Base-by-base conservation (phyloP, 208 protist species). In the Leptomonas seymouri region DNA sequence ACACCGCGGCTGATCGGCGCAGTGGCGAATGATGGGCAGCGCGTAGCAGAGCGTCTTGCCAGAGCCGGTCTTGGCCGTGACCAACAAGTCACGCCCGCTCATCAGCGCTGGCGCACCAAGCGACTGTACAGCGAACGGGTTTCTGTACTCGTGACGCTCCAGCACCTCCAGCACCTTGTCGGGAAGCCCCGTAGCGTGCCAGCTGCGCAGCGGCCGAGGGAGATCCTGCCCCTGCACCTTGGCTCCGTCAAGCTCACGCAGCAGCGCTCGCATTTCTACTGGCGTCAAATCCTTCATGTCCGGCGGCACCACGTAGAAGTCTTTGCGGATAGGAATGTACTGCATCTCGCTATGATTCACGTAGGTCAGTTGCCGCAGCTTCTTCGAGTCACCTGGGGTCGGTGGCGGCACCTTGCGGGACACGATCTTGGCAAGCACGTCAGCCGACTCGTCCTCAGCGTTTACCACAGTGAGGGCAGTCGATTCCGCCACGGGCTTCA, bases 31-130 rank as follows among this genome's bases (percentile, higher is more conserved):
- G 1, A 98, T 71, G 5, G 97, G 96, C 45, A 99, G 69, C 9
- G 93, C 64, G 82, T 98, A 99, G 14, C 88, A 78, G 18, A 98
- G 70, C 51, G 97, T 99, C 63, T 99, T 99, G 46, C 97, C 97
- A 0, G 87, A 96, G 11, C 97, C 97, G n/a, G 97, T 99, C 67
- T 94, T 90, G 8, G 97, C 95, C 16, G 90, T 90, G 18, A 94
- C 70, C 15, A 98, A 78, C 14, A 98, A 60, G 70, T 98, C 93
- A 5, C 94, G 83, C 3, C 96, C 96, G 21, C 55, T 76, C 84
- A 98, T 95, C 20, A 97, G 78, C 7, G 74, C 76, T 0, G 96
- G 94, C 27, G 87, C 79, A 20, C 83, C 83, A 18, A 96, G 55
- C 6, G 85, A 89, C 75, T 98, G 94, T 55, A 97, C 90, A 0